phyloP scores from a whole-genome alignment of 2,329 filamentous ascomycete genomes.

The Arthrinium puccinioides region DNA sequence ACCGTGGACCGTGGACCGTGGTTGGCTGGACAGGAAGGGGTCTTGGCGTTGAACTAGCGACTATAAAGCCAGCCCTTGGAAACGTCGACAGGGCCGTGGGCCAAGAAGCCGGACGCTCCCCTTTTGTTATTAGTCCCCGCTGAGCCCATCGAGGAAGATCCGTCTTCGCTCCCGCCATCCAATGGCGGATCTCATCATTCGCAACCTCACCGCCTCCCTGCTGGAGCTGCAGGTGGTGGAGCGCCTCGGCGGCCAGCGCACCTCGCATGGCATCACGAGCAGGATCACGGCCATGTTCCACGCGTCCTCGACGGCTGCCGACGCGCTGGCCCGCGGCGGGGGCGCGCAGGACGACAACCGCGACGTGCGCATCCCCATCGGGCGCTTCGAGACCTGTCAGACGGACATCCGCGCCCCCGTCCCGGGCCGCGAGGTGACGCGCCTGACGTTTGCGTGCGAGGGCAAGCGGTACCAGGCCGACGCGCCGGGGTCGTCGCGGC shows the following conservation, averaged over 20 bases:
- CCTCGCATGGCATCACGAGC: slow-evolving; percentile 37
- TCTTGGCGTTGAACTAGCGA: too few species aligned
- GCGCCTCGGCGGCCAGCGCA: slow-evolving; percentile 53
- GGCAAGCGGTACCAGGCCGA: slow-evolving; percentile 65
- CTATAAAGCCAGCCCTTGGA: too few species aligned
- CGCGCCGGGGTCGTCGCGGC: slow-evolving; percentile 53
- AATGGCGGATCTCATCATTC: slow-evolving; percentile 60
- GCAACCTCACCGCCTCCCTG: slow-evolving; percentile 72
- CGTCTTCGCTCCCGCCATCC: background rate
- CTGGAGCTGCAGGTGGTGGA: slow-evolving; percentile 67
- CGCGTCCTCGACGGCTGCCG: slow-evolving; percentile 25
- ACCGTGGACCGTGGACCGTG: too few species aligned
- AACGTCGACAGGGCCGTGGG: too few species aligned
- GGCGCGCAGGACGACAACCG: slow-evolving; percentile 54
- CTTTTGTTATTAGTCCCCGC: too few species aligned
- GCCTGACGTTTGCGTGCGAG: slow-evolving; percentile 64
- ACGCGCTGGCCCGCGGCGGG: slow-evolving; percentile 36
- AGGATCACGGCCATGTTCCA: slow-evolving; percentile 36
- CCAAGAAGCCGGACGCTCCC: too few species aligned
- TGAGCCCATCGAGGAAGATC: too few species aligned
- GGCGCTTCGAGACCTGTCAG: slow-evolving; percentile 58
- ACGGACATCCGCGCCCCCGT: slow-evolving; percentile 57
- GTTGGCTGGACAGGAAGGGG: too few species aligned
- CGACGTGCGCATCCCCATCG: slow-evolving; percentile 55
- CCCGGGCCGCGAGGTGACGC: slow-evolving; percentile 57